Conservation (phyloP, 2,329 filamentous ascomycete genomes). For the Pestalotiopsis sp. region DNA sequence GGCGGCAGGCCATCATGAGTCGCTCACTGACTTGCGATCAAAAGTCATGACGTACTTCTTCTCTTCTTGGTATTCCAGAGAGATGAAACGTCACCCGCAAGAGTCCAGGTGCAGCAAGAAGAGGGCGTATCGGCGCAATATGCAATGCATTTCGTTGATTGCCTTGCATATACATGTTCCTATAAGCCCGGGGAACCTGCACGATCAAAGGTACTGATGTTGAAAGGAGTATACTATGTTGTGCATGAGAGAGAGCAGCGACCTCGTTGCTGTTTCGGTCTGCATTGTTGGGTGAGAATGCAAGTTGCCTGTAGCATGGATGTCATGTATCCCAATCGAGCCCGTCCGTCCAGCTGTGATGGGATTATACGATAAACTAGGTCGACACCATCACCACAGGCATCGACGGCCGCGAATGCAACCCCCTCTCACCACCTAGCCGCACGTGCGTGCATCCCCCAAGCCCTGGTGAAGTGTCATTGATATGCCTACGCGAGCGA, state of each 20-base stretch:
- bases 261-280: not conserved
- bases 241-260: not conserved
- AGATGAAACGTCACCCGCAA: not conserved
- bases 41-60: not conserved
- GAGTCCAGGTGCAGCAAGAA: not conserved
- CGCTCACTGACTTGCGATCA: not conserved
- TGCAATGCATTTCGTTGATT: not conserved
- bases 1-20: not conserved
- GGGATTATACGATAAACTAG: not conserved
- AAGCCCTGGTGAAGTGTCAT: not conserved
- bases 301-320: too few species aligned
- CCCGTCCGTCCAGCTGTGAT: too few species aligned
- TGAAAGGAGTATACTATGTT: not conserved
- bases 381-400: not conserved
- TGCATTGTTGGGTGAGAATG: too few species aligned
- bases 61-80: not conserved
- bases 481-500: not conserved
- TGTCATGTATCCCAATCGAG: too few species aligned
- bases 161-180: not conserved
- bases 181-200: not conserved
- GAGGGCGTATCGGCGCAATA: not conserved
- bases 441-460: not conserved
- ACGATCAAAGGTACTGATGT: not conserved
- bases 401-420: not conserved
- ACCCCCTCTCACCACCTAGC: not conserved